Evolutionary conservation across 495 filamentous ascomycete species (phyloP).

Genomic region (Penicillium longicatenatum): DNA sequence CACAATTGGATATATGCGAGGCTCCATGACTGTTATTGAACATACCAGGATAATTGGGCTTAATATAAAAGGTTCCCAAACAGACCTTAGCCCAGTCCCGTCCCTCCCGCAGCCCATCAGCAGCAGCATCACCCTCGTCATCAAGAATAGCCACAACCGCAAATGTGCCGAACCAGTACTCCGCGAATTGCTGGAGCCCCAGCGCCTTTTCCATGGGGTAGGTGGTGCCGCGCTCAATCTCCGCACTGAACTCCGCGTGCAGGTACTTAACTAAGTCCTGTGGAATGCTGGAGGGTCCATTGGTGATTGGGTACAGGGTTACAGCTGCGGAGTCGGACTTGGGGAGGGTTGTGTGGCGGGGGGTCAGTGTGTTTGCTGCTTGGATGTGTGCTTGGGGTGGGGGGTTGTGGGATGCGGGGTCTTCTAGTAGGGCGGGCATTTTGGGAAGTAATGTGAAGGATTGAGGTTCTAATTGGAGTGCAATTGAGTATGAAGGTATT

Average conservation of each 20-base stretch:
- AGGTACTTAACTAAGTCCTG: conserved; percentile 62
- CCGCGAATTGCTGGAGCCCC: conserved; percentile 68
- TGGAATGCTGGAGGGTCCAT: conserved; percentile 66
- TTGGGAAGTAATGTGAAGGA: conserved; percentile 3
- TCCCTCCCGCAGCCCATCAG: conserved; percentile 37
- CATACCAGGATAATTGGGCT: conserved; percentile 95
- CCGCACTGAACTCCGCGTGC: conserved; percentile 77
- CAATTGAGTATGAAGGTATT: background rate
- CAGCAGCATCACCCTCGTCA: conserved; percentile 30
- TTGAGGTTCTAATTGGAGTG: background rate
- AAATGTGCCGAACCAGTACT: conserved; percentile 96
- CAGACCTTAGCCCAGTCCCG: conserved; percentile 82
- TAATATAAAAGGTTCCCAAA: conserved; percentile 94
- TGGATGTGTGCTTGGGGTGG: conserved; percentile 56
- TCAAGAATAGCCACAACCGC: conserved; percentile 84
- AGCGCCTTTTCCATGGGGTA: conserved; percentile 88
- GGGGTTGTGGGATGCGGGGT: conserved; percentile 56
- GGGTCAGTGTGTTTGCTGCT: conserved; percentile 61
- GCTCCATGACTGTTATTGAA: conserved; percentile 30
- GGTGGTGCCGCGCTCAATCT: conserved; percentile 89
- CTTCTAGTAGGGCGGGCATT: conserved; percentile 71
- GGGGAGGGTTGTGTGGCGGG: conserved; percentile 74
- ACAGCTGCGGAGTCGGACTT: conserved; percentile 76
- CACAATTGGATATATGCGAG: too few species aligned
- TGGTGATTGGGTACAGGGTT: conserved; percentile 73